phyloP scores from a whole-genome alignment of 192 early-diverging fungal genomes.

The Chytriomyces sp. region DNA sequence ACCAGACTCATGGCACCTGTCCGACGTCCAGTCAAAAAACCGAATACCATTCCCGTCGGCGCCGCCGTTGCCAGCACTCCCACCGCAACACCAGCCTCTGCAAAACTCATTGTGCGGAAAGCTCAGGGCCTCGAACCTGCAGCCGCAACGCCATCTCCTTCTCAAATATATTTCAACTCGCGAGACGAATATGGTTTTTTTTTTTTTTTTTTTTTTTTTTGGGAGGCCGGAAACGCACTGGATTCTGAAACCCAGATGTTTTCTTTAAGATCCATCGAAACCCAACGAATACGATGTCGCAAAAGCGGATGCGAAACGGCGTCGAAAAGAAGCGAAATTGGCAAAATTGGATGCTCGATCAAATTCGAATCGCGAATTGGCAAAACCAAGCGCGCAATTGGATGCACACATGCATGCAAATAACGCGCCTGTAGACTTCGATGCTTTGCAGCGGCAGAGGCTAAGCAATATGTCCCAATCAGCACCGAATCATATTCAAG shows the following conservation, averaged over 20 bases:
- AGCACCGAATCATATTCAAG: too few relatives aligned
- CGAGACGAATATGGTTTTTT: slow-evolving; percentile 33
- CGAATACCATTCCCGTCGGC: not conserved
- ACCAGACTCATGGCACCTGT: not conserved
- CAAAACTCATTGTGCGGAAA: slow-evolving; percentile 1
- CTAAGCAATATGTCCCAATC: not conserved
- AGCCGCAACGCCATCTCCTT: not conserved
- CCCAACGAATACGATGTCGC: slow-evolving; percentile 78
- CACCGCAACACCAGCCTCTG: slow-evolving; percentile 1
- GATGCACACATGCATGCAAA: too few relatives aligned
- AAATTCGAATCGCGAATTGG: too few relatives aligned
- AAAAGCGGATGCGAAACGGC: slow-evolving; percentile 62
- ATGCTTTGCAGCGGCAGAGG: not conserved
- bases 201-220: slow-evolving; percentile 10
- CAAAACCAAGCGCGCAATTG: too few relatives aligned
- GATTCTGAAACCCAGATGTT: not conserved
- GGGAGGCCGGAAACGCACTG: not conserved
- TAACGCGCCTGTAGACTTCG: too few relatives aligned
- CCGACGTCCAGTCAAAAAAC: not conserved
- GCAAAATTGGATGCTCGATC: too few relatives aligned
- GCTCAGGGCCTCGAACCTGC: not conserved
- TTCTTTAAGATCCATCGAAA: slow-evolving; percentile 57
- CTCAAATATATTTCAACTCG: too few relatives aligned
- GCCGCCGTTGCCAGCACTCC: not conserved
- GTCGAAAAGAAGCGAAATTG: slow-evolving; percentile 41